Conservation (phyloP, 257 asterid species). For the Plantago elongata region DNA sequence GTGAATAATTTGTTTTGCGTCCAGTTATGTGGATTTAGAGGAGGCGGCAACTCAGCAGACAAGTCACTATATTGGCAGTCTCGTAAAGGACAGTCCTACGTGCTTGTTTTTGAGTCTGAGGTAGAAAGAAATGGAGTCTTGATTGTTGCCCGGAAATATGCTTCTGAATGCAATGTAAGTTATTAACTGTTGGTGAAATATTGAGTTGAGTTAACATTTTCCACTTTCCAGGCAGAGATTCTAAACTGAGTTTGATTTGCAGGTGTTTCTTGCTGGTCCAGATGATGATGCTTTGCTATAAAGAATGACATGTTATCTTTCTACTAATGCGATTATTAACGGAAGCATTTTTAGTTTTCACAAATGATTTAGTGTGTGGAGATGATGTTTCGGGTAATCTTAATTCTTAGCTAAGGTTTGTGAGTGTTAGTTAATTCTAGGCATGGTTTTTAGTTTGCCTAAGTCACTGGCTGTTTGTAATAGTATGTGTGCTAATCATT, state of each 20-base stretch:
- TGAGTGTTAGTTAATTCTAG: constrained; percentile 40
- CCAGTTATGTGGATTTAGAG: constrained; percentile 94
- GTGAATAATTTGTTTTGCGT: neutral
- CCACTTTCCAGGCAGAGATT: neutral
- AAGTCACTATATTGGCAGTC: constrained; percentile 94
- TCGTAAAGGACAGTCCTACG: constrained; percentile 80
- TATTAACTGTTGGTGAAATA: neutral
- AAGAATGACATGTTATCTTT: constrained; percentile 37
- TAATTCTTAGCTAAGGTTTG: constrained; percentile 11
- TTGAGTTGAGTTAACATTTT: neutral
- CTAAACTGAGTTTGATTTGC: constrained; percentile 2
- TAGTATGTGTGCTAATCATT: constrained; percentile 41
- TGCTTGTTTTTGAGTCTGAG: constrained; percentile 81
- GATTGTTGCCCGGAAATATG: constrained; percentile 68
- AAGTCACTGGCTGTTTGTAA: constrained; percentile 46
- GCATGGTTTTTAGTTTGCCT: constrained; percentile 80
- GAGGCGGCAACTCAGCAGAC: constrained; percentile 94
- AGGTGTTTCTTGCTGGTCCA: constrained; percentile 96
- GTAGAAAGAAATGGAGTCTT: constrained; percentile 78
- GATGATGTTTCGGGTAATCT: constrained; percentile 28
- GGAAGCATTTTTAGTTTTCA: constrained; percentile 7
- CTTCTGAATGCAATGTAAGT: constrained; percentile 89
- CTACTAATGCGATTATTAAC: constrained; percentile 21
- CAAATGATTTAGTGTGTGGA: constrained; percentile 27
- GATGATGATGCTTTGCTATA: constrained; percentile 87